Conservation (phyloP, 1,139 yeast species). For the Suhomyces yuchorum region DNA sequence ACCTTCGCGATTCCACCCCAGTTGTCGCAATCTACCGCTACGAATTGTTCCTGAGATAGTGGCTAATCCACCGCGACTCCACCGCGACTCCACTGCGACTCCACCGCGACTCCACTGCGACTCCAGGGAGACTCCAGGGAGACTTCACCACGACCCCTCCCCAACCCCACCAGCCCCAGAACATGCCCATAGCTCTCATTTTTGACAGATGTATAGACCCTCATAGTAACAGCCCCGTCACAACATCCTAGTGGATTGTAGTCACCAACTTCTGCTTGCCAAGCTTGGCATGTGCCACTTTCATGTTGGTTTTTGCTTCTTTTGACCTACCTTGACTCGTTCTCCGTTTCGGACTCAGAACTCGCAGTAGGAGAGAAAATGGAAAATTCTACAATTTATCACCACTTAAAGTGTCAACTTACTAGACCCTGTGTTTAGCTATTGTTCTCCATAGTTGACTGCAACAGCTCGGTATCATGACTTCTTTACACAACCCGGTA, state of each 20-base stretch:
- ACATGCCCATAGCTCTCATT: not conserved
- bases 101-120: not conserved
- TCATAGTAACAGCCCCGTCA: not conserved
- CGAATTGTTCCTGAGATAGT: not conserved
- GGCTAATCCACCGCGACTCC: not conserved
- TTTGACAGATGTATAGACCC: not conserved
- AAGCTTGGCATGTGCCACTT: not conserved
- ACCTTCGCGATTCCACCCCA: not conserved
- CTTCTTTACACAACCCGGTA: constrained; percentile 38
- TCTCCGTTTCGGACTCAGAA: constrained; percentile 1
- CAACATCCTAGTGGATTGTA: not conserved
- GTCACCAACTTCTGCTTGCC: not conserved
- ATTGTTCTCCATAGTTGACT: not conserved
- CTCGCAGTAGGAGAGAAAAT: not conserved
- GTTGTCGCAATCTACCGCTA: not conserved
- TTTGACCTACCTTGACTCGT: not conserved
- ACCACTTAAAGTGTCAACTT: not conserved
- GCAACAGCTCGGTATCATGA: constrained; percentile 22
- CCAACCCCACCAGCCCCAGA: not conserved
- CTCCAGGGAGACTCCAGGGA: too few relatives aligned
- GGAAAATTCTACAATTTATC: not conserved
- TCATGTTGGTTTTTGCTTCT: not conserved
- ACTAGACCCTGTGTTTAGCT: not conserved
- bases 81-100: not conserved
- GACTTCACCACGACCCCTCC: not conserved